Conservation (phyloP, 768 basidiomycete species). For the Lactarius sanguifluus region DNA sequence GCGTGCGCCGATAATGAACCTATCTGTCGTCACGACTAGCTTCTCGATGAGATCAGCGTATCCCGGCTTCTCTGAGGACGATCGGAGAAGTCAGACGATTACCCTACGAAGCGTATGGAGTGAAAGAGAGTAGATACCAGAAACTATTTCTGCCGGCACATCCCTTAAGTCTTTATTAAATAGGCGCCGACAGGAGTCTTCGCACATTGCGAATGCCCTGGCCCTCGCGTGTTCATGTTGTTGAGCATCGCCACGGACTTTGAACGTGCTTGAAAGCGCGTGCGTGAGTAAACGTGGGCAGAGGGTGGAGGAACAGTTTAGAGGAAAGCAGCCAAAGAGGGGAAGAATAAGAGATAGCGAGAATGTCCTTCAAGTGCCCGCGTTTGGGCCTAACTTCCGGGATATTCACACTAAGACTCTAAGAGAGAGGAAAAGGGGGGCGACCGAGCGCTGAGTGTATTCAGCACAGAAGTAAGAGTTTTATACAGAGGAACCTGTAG, state of each 20-base stretch:
- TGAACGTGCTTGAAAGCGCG: too few species aligned
- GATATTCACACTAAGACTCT: too few species aligned
- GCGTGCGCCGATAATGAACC: background rate
- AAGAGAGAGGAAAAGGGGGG: too few species aligned
- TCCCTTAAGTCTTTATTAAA: background rate
- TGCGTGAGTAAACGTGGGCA: too few species aligned
- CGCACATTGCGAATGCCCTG: background rate
- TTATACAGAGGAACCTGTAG: too few species aligned
- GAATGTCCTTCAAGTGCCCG: too few species aligned
- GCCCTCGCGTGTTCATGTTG: background rate
- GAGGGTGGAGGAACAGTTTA: too few species aligned
- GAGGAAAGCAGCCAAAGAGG: too few species aligned
- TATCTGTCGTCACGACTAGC: constrained; percentile 3
- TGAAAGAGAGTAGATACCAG: background rate
- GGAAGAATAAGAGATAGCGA: too few species aligned
- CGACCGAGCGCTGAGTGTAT: too few species aligned
- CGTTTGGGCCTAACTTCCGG: too few species aligned
- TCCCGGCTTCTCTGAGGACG: background rate
- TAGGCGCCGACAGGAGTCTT: background rate
- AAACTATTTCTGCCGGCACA: constrained; percentile 14
- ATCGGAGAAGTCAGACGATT: background rate
- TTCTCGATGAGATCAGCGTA: background rate
- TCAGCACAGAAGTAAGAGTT: too few species aligned
- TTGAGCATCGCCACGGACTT: background rate
- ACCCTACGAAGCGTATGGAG: background rate